Conservation (phyloP, 129 eudicot genomes). For the Artemisia tridentata region DNA sequence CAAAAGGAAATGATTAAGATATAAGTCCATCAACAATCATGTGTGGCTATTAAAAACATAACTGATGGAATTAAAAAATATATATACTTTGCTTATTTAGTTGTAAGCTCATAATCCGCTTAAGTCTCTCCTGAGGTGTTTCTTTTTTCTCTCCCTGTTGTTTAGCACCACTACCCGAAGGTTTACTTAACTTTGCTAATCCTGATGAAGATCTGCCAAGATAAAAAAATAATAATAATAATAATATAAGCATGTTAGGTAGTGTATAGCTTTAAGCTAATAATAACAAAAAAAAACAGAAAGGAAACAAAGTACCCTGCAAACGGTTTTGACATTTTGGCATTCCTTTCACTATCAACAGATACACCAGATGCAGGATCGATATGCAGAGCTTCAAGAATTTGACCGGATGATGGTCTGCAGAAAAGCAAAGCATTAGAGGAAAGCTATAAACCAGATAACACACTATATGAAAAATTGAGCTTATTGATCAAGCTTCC, state of each 20-base stretch:
- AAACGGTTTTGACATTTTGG: constrained; percentile 58
- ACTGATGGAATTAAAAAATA: background rate
- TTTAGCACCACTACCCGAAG: constrained; percentile 65
- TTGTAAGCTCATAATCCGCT: constrained; percentile 95
- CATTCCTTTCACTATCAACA: constrained; percentile 63
- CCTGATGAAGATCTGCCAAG: constrained; percentile 74
- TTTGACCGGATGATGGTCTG: constrained; percentile 84
- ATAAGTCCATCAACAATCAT: too few species aligned
- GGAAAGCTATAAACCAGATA: constrained; percentile 25
- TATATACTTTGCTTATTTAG: constrained; percentile 82
- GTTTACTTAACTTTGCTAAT: constrained; percentile 78
- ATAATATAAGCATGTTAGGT: constrained; percentile 10
- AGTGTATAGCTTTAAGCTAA: constrained; percentile 3
- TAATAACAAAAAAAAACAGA: background rate
- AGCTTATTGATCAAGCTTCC: constrained; percentile 59
- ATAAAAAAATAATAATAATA: constrained; percentile 7
- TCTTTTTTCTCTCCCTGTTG: constrained; percentile 89
- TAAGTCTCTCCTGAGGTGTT: constrained; percentile 96
- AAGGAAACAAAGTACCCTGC: constrained; percentile 44
- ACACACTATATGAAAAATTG: constrained; percentile 33
- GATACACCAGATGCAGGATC: constrained; percentile 99
- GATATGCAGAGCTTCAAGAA: constrained; percentile 94
- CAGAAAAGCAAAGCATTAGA: constrained; percentile 57
- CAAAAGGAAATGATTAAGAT: constrained; percentile 1
- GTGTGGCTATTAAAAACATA: background rate